Conservation (phyloP, 2,329 filamentous ascomycete species). For the Neurospora sp. region DNA sequence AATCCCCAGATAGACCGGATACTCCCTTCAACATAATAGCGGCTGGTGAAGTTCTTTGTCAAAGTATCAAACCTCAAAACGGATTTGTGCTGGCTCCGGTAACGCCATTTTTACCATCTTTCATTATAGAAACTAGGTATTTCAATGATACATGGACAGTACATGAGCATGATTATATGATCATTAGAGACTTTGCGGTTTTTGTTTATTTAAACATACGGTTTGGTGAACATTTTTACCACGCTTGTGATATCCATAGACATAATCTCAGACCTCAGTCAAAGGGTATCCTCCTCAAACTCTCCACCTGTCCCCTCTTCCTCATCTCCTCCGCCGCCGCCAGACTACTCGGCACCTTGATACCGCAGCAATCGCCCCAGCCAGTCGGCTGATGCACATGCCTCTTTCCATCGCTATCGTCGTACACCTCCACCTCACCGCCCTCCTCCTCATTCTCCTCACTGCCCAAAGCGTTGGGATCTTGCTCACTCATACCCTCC, state of each 20-base stretch:
- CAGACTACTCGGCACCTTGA: conserved; percentile 89
- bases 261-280: conserved; percentile 42
- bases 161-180: not conserved
- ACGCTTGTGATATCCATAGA: not conserved
- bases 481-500: conserved; percentile 66
- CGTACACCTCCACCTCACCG: conserved; percentile 52
- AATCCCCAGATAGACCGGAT: too few species aligned
- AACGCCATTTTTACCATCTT: not conserved
- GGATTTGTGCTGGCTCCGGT: not conserved
- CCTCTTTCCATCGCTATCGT: conserved; percentile 50
- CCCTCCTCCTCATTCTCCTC: conserved; percentile 40
- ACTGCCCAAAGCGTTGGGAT: conserved; percentile 31
- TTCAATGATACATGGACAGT: not conserved
- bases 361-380: conserved; percentile 97
- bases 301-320: conserved; percentile 54
- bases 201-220: too few species aligned
- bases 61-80: not conserved
- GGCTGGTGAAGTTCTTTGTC: not conserved
- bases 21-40: not conserved
- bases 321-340: conserved; percentile 83
- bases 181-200: not conserved
- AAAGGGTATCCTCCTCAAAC: conserved; percentile 69
- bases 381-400: conserved; percentile 62
- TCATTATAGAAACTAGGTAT: too few species aligned
- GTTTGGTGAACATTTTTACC: too few species aligned